Evolutionary conservation across 1,139 yeast species (phyloP).

Genomic region (Yamadazyma jaroonii): DNA sequence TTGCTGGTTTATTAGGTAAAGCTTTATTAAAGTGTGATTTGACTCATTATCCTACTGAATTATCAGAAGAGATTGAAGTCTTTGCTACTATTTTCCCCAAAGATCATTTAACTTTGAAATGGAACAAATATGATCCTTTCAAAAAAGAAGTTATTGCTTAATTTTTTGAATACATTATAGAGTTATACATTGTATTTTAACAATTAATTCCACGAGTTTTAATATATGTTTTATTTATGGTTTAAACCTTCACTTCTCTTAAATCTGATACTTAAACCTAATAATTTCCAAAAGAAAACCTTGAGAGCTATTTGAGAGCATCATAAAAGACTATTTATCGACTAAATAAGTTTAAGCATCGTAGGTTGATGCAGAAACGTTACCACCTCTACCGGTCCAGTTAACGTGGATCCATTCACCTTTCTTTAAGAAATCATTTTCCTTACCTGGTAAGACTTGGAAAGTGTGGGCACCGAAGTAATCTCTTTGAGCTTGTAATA

Average conservation of each 20-base stretch:
- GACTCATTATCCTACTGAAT: constrained; percentile 75
- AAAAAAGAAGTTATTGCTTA: constrained; percentile 1
- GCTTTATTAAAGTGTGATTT: constrained; percentile 77
- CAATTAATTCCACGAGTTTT: neutral
- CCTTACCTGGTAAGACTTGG: constrained; percentile 87
- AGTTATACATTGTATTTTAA: too few relatives aligned
- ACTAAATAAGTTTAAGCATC: constrained; percentile 56
- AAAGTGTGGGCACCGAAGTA: constrained; percentile 99
- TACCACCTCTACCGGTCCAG: constrained; percentile 99
- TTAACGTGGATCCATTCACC: constrained; percentile 88
- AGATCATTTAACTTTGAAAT: constrained; percentile 83
- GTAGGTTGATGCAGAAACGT: constrained; percentile 92
- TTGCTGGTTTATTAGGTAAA: constrained; percentile 88
- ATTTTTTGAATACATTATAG: neutral
- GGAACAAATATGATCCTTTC: constrained; percentile 60
- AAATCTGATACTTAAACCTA: too few relatives aligned
- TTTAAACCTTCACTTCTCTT: too few relatives aligned
- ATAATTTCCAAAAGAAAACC: too few relatives aligned
- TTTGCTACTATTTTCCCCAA: constrained; percentile 98
- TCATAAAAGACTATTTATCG: too few relatives aligned
- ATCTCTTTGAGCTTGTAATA: constrained; percentile 99
- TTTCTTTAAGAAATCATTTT: constrained; percentile 70
- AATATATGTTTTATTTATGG: neutral
- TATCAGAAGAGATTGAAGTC: constrained; percentile 88
- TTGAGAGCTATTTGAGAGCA: too few relatives aligned